Base-by-base conservation (phyloP, 331 rosid genomes). In the Cydonia oblonga region DNA sequence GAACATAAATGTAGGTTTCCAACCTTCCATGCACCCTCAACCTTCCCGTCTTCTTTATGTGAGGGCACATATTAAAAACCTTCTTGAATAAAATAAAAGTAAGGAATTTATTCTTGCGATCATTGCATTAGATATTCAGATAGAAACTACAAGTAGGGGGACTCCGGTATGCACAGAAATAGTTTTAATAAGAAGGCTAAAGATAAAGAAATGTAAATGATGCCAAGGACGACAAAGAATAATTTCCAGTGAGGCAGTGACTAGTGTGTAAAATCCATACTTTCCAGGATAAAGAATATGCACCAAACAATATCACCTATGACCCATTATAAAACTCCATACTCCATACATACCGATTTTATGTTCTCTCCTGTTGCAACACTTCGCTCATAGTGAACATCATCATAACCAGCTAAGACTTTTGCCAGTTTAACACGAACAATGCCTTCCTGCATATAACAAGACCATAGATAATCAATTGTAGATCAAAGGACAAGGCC, bases 361-460 rank as follows among this genome's bases (percentile, higher is more conserved):
- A 91, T 90, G 77, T 86, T 95, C 71, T 87, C 92, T 77, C 65
- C 80, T 6, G 96, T 88, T 28, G 99, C 96, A 78, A 86, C 64
- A 61, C 99, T 90, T 54, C 84, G 85, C 87, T 91, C 97, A 38
- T 90, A 91, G 78, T 79, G 93, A 79, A 95, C 92, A 71, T 91
- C 96, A 33, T 84, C 86, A 69, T 87, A 82, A 66, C 87, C 90
- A 68, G 83, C 57, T 73, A 95, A 81, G 64, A 90, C 75, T 79
- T 88, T 91, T n/a, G 89, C 92, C 70, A 95, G 83, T 86, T 84
- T 91, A 76, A 85, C 90, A 25, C 97, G 96, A 73, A 91, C 80
- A 69, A 87, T 75, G 81, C 99, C 99, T 84, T 91, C 93, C 99
- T 91, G 87, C 80, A 84, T 83, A 80, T 7, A 76, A 75, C 53